Conservation (phyloP, 768 basidiomycete species). For the Amanita pseudoporphyria region DNA sequence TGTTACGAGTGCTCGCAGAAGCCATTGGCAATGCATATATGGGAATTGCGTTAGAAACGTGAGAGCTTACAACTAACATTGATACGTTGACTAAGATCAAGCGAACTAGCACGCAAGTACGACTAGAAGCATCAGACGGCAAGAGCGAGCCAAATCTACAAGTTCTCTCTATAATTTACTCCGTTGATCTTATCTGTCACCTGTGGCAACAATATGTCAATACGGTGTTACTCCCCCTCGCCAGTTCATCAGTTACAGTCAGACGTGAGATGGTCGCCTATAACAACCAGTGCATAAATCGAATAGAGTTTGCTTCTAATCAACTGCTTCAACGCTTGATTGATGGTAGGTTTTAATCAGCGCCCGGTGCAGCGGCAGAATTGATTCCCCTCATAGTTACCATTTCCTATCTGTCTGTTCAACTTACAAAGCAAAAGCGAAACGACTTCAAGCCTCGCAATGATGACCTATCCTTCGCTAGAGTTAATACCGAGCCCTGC, state of each 20-base stretch:
- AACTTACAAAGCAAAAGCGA: slow-evolving; percentile 88
- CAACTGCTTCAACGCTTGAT: slow-evolving; percentile 68
- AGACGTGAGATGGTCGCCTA: slow-evolving; percentile 90
- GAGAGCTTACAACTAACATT: slow-evolving; percentile 25
- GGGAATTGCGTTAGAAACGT: slow-evolving; percentile 92
- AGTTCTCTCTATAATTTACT: slow-evolving; percentile 50
- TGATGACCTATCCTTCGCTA: slow-evolving; percentile 89
- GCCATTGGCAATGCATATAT: slow-evolving; percentile 77
- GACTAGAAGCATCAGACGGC: slow-evolving; percentile 62
- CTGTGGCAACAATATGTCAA: slow-evolving; percentile 97
- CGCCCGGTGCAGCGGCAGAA: background rate
- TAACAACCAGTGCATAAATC: slow-evolving; percentile 79
- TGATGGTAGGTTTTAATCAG: slow-evolving; percentile 49
- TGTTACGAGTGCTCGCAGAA: slow-evolving; percentile 81
- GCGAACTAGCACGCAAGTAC: slow-evolving; percentile 48
- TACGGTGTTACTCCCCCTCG: slow-evolving; percentile 81
- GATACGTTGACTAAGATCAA: slow-evolving; percentile 7
- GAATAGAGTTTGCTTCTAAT: slow-evolving; percentile 80
- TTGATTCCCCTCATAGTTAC: slow-evolving; percentile 43
- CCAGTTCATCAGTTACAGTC: slow-evolving; percentile 74
- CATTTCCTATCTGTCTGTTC: slow-evolving; percentile 53
- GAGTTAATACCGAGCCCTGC: slow-evolving; percentile 94
- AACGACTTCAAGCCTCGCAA: slow-evolving; percentile 96
- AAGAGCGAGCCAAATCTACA: slow-evolving; percentile 78
- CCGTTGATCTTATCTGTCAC: slow-evolving; percentile 83